Base-by-base conservation (phyloP, 1,284 basidiomycete genomes). In the Trametes sp. region DNA sequence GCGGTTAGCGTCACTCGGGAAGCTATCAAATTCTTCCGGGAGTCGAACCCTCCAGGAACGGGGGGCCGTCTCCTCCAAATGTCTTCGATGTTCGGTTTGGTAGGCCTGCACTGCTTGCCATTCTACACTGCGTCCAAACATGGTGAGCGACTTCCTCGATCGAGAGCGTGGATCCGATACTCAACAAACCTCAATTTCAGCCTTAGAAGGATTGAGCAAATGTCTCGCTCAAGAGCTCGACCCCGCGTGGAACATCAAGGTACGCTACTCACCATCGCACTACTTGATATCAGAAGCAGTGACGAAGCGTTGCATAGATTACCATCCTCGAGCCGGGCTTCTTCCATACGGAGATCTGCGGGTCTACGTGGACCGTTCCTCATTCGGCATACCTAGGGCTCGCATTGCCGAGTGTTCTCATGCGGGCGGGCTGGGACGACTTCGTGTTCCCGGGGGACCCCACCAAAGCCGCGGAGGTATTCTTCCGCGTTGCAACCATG, bases 171-270 rank as follows among this genome's bases (percentile, higher is more conserved):
- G 6, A 8, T 19, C 19, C 2, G 41, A 11, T 8, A 1, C 13
- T 29, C 8, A n/a, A 52, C 57, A 5, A 2, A 19, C 38, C 10
- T 19, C 11, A 5, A 6, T 23, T n/a, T n/a, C n/a, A 68, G 67
- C 62, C 13, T 21, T 68, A 7, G 76, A 78, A 52, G 77, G 71
- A 4, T 38, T 79, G 19, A 74, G 72, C 13, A 73, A 78, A 24
- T 53, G 73, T 1, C 61, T 80, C 0, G 67, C 62, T 5, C 52
- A 62, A 31, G 78, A 80, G 57, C 49, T 80, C 9, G 69, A 76
- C 58, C 78, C 78, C 1, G 69, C 63, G 2, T 81, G 80, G 80
- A 78, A 79, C 60, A 80, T 80, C 68, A 77, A 77, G 68, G 77
- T 77, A 36, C 38, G 53, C 29, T n/a, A 2, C 10, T 26, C 4